Evolutionary conservation across 129 eudicot genomes (phyloP).

Genomic region (Helianthus tuberosus): DNA sequence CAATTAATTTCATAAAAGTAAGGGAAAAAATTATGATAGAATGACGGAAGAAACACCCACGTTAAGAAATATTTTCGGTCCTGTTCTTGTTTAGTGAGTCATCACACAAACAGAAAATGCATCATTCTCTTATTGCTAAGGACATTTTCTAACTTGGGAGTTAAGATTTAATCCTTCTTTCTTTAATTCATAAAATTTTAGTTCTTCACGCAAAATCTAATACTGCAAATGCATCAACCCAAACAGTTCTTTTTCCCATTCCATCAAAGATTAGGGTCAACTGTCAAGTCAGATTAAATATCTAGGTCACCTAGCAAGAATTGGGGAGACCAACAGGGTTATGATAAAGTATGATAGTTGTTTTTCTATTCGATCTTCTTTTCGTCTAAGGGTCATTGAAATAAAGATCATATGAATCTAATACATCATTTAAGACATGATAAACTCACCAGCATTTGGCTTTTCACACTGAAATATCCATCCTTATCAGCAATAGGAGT

Average conservation of each 20-base stretch:
- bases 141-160: not conserved
- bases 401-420: slow-evolving; percentile 4
- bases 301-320: not conserved
- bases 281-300: not conserved
- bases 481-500: slow-evolving; percentile 76
- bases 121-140: not conserved
- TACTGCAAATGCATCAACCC: slow-evolving; percentile 1
- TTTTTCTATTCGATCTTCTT: not conserved
- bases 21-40: not conserved
- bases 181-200: not conserved
- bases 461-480: slow-evolving; percentile 95
- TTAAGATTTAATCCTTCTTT: not conserved
- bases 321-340: not conserved
- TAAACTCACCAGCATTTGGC: slow-evolving; percentile 82
- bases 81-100: not conserved
- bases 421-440: not conserved
- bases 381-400: not conserved
- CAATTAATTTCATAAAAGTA: not conserved
- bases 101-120: not conserved
- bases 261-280: not conserved
- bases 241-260: slow-evolving; percentile 1
- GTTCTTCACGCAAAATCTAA: slow-evolving; percentile 2
- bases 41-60: not conserved
- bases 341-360: not conserved
- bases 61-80: not conserved